Base-by-base conservation (phyloP, 139 green algal genomes). In the Chlorella sp. region DNA sequence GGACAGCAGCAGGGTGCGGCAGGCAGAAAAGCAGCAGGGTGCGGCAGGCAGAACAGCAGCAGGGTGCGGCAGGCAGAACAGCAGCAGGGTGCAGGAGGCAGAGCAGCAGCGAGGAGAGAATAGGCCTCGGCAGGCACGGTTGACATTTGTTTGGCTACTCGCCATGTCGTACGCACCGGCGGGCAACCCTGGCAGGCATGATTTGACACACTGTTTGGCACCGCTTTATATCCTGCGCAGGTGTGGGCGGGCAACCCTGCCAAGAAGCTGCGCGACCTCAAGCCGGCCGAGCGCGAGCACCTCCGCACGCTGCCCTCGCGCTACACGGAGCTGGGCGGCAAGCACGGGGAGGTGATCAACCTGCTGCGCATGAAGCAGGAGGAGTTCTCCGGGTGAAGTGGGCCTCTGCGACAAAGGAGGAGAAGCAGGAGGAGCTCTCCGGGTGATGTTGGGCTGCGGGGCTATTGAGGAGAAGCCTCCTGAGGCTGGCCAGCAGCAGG, bases 191-290 rank as follows among this genome's bases (percentile, higher is more conserved):
- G 42, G 10, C 42, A 55, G 17, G 42, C 42, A 24, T 55, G 42
- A 24, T 55, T 55, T 17, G 17, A 55, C 42, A 10, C 17, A 55
- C 42, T 55, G 10, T 55, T 10, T 55, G 42, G 17, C 10, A 24
- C 10, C 42, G 42, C 17, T 55, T 55, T n/a, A n/a, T n/a, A n/a
- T n/a, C 49, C 49, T 17, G n/a, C n/a, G n/a, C n/a, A 71, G 65
- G 72, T 88, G 50, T 94, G 89, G 88, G 89, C 75, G 0, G 92
- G 91, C 74, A 94, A 88, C 70, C 92, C 91, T 42, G 94, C 94
- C 0, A 83, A 80, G 64, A 90, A 91, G 69, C 77, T 98, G 72
- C 79, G 94, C 0, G 87, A 89, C 23, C 71, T 98, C 0, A 96
- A 95, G 74, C 76, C 85, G 0, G 87, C 93, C 59, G 94, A 98